Evolutionary conservation across 2,329 filamentous ascomycete genomes (phyloP).

Genomic region (Colletotrichum destructivum): DNA sequence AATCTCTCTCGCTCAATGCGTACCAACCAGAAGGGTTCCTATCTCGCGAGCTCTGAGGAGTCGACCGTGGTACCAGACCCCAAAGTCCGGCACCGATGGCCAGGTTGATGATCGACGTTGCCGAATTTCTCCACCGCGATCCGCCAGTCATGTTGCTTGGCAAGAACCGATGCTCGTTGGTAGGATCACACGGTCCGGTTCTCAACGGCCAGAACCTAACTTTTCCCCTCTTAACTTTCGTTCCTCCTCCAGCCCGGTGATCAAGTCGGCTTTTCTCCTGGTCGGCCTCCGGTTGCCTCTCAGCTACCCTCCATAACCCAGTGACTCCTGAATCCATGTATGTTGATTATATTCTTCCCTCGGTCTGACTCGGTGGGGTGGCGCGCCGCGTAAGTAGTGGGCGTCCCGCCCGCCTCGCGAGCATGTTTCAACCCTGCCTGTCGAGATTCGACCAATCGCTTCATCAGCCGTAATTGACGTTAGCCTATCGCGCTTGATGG

Average conservation of each 20-base stretch:
- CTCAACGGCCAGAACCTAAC: conserved; percentile 15
- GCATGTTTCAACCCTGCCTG: conserved; percentile 24
- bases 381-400: neutral
- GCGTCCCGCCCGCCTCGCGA: neutral
- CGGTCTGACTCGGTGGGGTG: conserved; percentile 17
- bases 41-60: neutral
- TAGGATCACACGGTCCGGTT: conserved; percentile 11
- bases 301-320: neutral
- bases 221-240: conserved; percentile 5
- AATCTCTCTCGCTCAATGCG: neutral
- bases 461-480: conserved; percentile 26
- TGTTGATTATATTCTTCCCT: neutral
- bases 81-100: neutral
- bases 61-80: too few relatives aligned
- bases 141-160: conserved; percentile 18
- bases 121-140: neutral
- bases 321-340: neutral
- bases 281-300: neutral
- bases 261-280: conserved; percentile 12
- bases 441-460: conserved; percentile 24
- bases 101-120: conserved; percentile 9
- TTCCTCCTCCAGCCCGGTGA: conserved; percentile 1
- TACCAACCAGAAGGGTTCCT: conserved; percentile 10
- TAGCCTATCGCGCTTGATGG: neutral
- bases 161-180: conserved; percentile 12